A percentile compares a stretch with the other conserved stretches of the same genome.
These are phyloP conservation scores for Crucibulum laeve DNA, from an alignment of 768 basidiomycete species.

Conservation along the genomic window DNA sequence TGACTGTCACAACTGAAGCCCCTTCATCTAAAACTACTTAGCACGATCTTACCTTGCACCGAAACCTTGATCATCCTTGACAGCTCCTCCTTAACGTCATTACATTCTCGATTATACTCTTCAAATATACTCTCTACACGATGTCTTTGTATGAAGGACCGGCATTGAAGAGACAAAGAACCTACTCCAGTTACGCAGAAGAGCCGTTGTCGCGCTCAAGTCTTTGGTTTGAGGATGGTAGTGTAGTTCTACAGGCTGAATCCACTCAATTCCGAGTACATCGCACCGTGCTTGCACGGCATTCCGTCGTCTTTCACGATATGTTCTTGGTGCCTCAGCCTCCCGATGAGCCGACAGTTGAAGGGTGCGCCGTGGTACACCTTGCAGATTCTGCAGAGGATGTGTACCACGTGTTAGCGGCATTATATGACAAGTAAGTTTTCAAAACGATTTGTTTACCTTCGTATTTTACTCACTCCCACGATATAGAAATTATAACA, in stretches of 20 bases:
- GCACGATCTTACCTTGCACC: too few species aligned
- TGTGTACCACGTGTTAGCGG: constrained; percentile 5
- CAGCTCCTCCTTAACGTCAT: too few species aligned
- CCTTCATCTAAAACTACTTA: too few species aligned
- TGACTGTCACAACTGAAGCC: too few species aligned
- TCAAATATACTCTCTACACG: too few species aligned
- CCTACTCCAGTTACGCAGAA: too few species aligned
- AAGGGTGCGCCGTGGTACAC: constrained; percentile 9
- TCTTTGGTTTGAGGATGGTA: constrained; percentile 7
- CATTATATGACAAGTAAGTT: constrained; percentile 6
- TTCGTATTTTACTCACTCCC: too few species aligned
- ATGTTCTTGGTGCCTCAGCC: constrained; percentile 11
- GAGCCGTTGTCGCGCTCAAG: neutral
- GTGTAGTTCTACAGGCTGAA: constrained; percentile 3
- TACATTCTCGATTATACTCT: too few species aligned
- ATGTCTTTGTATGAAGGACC: too few species aligned
- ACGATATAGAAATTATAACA: constrained; percentile 3
- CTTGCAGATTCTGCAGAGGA: constrained; percentile 8
- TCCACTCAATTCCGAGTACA: constrained; percentile 8
- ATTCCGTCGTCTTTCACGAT: constrained; percentile 9
- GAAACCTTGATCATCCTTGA: too few species aligned
- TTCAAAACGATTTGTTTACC: neutral
- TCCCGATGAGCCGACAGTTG: neutral
- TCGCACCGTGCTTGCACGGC: constrained; percentile 2
- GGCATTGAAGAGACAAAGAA: too few species aligned